These are phyloP conservation scores for Aspergillus sclerotioniger DNA, from an alignment of 495 filamentous ascomycete species.

Conservation along the genomic window DNA sequence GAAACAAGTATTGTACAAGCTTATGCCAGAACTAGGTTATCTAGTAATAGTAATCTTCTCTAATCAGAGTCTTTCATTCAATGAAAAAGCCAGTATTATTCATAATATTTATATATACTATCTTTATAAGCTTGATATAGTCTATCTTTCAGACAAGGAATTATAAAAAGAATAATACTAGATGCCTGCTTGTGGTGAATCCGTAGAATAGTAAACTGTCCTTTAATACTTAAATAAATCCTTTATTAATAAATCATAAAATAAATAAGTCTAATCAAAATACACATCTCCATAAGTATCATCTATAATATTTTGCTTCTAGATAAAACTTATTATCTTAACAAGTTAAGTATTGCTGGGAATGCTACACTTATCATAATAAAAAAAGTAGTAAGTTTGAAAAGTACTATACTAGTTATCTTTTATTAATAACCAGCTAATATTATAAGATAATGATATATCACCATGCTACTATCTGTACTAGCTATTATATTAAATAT, in stretches of 20 bases:
- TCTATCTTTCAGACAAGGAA: slow-evolving; percentile 5
- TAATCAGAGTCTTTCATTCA: slow-evolving; percentile 4
- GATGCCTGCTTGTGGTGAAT: not conserved
- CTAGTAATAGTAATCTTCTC: slow-evolving; percentile 4
- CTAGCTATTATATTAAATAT: slow-evolving; percentile 11
- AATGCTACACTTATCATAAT: slow-evolving; percentile 7
- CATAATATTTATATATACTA: not conserved
- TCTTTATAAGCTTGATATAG: not conserved
- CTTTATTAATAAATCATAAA: not conserved
- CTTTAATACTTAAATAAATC: not conserved
- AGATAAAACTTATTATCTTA: not conserved
- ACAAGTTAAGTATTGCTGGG: slow-evolving; percentile 14
- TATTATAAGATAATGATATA: slow-evolving; percentile 10
- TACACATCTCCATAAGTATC: not conserved
- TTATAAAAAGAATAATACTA: slow-evolving; percentile 1
- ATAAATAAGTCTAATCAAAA: not conserved
- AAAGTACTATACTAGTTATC: slow-evolving; percentile 3
- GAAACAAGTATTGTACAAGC: slow-evolving; percentile 3
- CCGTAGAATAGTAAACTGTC: not conserved
- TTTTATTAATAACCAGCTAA: slow-evolving; percentile 5
- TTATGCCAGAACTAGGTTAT: slow-evolving; percentile 9
- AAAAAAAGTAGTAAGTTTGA: slow-evolving; percentile 3
- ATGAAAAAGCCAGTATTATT: slow-evolving; percentile 2
- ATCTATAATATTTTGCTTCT: slow-evolving; percentile 4
- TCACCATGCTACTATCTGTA: slow-evolving; percentile 11